Conservation (phyloP, 805 yeast species). For the Suhomyces sp. region DNA sequence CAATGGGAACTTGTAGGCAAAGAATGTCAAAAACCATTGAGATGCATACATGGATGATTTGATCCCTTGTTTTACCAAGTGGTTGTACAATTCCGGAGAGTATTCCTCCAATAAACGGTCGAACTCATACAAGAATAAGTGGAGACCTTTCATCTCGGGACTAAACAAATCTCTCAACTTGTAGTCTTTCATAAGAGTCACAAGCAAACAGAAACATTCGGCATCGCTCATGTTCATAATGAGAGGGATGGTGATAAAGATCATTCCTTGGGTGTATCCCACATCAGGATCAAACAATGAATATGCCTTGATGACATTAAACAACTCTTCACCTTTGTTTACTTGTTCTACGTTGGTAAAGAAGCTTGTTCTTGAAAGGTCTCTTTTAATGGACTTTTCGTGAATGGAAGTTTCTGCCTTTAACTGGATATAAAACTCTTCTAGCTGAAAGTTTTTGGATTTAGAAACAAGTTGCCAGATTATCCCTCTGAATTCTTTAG, state of each 20-base stretch:
- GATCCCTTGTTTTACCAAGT: slow-evolving; percentile 81
- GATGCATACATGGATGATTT: slow-evolving; percentile 94
- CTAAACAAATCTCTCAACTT: slow-evolving; percentile 73
- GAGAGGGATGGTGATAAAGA: slow-evolving; percentile 83
- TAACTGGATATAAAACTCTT: slow-evolving; percentile 54
- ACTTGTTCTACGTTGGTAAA: slow-evolving; percentile 54
- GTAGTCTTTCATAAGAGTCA: slow-evolving; percentile 80
- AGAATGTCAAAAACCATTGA: slow-evolving; percentile 95
- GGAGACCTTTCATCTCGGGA: slow-evolving; percentile 93
- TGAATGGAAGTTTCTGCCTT: slow-evolving; percentile 54
- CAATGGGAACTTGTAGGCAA: slow-evolving; percentile 92
- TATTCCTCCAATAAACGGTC: slow-evolving; percentile 80
- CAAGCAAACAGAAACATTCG: slow-evolving; percentile 81
- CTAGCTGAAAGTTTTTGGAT: slow-evolving; percentile 64
- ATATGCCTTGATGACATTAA: slow-evolving; percentile 77
- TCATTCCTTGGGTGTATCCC: slow-evolving; percentile 98
- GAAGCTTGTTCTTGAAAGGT: slow-evolving; percentile 81
- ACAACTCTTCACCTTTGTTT: slow-evolving; percentile 62
- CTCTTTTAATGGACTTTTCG: slow-evolving; percentile 77
- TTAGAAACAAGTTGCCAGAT: slow-evolving; percentile 89
- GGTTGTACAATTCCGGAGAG: slow-evolving; percentile 69
- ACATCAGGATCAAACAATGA: slow-evolving; percentile 86
- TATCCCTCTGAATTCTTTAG: slow-evolving; percentile 80
- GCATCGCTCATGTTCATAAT: slow-evolving; percentile 76
- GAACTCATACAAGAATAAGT: slow-evolving; percentile 80